Evolutionary conservation across 176 grass and related monocot species (phyloP), one percentile per base, ranked within the genome.

Genomic region (Triticum monococcum): DNA sequence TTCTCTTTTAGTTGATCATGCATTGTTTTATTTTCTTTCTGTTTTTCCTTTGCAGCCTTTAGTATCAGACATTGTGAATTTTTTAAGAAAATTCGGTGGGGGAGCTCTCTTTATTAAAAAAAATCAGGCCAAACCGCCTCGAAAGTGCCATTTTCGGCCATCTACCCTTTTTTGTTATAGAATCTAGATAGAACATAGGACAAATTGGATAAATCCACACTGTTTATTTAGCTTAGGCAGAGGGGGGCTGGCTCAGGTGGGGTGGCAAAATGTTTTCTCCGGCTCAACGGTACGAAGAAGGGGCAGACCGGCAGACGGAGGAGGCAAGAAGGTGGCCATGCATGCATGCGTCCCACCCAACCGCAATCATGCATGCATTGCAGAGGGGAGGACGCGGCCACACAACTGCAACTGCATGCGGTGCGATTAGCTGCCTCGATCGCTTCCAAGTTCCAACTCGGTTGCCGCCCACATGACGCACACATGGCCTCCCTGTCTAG

Each of bases 401-500:
- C 79, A 90, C 89, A 87, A 87, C 84, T 79, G 65, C 84, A 73
- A 64, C 43, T 45, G 11, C 43, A 78, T 35, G 78, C 78, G 48
- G 77, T 35, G 78, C 71, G 48, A 81, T 89, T 45, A 85, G 82
- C 64, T 26, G 35, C 81, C 36, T 54, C 68, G n/a, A 73, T 25
- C 40, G 50, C 71, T 86, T 80, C 86, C 91, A 91, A 87, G 81
- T 89, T 48, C 12, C 75, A 61, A 83, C 70, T 81, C 80, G 18
- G 43, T 64, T 56, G 45, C 43, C 3, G 73, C 48, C 80, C 94
- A 96, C 94, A 95, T 95, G 89, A 73, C 69, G 33, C 75, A 93
- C 94, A 93, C 94, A 90, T 97, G 94, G 89, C 67, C 87, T 84
- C 83, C 30, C 62, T 64, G 62, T 11, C 62, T 5, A 7, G 22